phyloP scores from a whole-genome alignment of 805 yeast species.

The Jamesozyma rosinii region DNA sequence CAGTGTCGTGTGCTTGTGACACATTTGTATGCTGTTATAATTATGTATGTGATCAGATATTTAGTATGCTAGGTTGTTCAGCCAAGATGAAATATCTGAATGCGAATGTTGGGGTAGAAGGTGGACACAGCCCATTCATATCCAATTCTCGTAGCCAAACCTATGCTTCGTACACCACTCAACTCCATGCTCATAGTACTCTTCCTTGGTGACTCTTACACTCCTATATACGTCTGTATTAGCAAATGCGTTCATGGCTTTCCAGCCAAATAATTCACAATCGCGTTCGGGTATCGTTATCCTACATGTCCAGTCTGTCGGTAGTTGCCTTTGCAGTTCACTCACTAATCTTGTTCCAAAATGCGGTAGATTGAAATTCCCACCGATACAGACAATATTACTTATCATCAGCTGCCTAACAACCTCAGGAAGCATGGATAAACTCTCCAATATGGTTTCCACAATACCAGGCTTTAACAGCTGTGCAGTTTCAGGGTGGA shows the following conservation, averaged over 20 bases:
- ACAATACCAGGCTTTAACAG: constrained; percentile 72
- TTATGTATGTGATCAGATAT: no score
- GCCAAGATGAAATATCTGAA: no score
- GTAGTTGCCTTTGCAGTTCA: constrained; percentile 60
- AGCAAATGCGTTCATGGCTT: constrained; percentile 43
- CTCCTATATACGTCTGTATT: constrained; percentile 33
- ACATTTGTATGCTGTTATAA: no score
- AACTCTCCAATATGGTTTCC: constrained; percentile 57
- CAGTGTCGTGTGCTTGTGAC: no score
- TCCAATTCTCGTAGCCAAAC: constrained; percentile 36
- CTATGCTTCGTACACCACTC: constrained; percentile 37
- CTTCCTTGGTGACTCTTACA: constrained; percentile 61
- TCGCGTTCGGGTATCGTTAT: constrained; percentile 28
- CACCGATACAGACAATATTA: constrained; percentile 77
- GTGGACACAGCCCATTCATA: constrained; percentile 9
- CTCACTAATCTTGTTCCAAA: constrained; percentile 49
- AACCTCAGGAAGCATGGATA: constrained; percentile 63
- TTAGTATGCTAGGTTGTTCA: no score
- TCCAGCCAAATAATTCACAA: constrained; percentile 47
- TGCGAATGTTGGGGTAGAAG: no score
- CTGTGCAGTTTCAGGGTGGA: constrained; percentile 76
- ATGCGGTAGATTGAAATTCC: constrained; percentile 63
- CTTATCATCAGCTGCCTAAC: constrained; percentile 66
- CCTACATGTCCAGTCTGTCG: constrained; percentile 60
- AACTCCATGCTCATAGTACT: constrained; percentile 76